Evolutionary conservation across 768 basidiomycete species (phyloP).

Genomic region (Rhizopogon roseolus): DNA sequence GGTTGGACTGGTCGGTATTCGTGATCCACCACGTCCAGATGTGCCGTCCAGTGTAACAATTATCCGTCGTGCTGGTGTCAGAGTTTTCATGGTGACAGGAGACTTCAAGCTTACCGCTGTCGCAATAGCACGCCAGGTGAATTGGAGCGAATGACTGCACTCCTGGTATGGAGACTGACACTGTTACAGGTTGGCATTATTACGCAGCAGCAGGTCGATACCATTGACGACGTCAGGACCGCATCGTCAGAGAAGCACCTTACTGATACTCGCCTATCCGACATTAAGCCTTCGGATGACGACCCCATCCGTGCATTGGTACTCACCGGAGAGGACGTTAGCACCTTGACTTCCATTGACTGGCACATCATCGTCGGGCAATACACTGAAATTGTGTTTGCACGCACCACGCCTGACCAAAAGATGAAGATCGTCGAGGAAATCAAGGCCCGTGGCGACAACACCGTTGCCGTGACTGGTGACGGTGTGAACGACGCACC

Average conservation of each 20-base stretch:
- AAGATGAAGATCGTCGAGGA: constrained; percentile 54
- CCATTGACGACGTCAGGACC: constrained; percentile 23
- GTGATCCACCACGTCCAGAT: constrained; percentile 51
- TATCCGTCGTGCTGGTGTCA: constrained; percentile 46
- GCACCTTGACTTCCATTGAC: constrained; percentile 29
- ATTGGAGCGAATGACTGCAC: constrained; percentile 6
- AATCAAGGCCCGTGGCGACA: constrained; percentile 41
- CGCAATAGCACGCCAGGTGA: constrained; percentile 44
- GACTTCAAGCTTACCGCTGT: constrained; percentile 51
- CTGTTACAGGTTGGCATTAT: constrained; percentile 35
- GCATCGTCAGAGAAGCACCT: constrained; percentile 13
- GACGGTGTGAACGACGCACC: constrained; percentile 56
- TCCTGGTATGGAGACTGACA: constrained; percentile 2
- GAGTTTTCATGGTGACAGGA: constrained; percentile 55
- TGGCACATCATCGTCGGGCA: constrained; percentile 35
- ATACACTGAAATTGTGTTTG: constrained; percentile 45
- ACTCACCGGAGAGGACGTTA: constrained; percentile 40
- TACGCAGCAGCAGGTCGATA: constrained; percentile 32
- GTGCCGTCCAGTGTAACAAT: constrained; percentile 41
- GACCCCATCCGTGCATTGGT: constrained; percentile 35
- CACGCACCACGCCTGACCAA: constrained; percentile 52
- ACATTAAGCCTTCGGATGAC: constrained; percentile 32
- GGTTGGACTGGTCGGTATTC: constrained; percentile 48
- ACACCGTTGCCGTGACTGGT: constrained; percentile 49
- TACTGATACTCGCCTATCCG: constrained; percentile 5